Evolutionary conservation across 139 green algal genomes (phyloP).

Genomic region (Coelastrella sp.): DNA sequence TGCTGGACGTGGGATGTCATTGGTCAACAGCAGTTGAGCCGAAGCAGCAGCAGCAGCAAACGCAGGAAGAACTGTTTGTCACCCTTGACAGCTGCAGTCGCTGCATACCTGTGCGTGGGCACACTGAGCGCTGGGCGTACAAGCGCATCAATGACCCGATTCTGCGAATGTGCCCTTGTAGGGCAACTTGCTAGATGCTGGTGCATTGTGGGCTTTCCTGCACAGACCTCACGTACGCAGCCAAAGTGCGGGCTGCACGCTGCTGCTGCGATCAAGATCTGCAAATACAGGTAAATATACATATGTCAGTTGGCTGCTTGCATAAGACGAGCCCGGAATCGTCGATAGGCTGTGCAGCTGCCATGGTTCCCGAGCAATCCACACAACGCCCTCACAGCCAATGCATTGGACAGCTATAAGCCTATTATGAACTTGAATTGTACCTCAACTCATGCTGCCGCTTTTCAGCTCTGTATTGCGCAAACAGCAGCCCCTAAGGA

Average conservation of each 20-base stretch:
- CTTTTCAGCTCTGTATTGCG: not conserved
- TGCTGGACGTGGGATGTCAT: too few species aligned
- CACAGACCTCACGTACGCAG: not conserved
- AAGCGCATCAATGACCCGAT: not conserved
- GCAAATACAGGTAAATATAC: not conserved
- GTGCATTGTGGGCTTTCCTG: conserved; percentile 37
- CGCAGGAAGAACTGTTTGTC: not conserved
- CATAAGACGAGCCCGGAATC: not conserved
- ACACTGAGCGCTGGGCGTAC: not conserved
- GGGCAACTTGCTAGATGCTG: conserved; percentile 20
- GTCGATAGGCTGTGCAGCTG: not conserved
- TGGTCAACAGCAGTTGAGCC: not conserved
- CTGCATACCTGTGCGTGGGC: conserved; percentile 8
- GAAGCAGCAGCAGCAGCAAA: not conserved
- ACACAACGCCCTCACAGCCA: not conserved
- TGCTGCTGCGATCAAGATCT: not conserved
- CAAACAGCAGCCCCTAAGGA: not conserved
- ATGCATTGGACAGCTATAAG: not conserved
- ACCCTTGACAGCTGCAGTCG: too few species aligned
- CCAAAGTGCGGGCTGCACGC: not conserved
- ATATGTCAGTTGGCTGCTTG: too few species aligned
- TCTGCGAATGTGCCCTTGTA: not conserved
- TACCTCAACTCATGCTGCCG: not conserved
- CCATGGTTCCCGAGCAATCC: not conserved
- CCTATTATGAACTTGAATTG: not conserved